phyloP scores from a whole-genome alignment of 257 asterid genomes.

The Solanum raphanifolium region DNA sequence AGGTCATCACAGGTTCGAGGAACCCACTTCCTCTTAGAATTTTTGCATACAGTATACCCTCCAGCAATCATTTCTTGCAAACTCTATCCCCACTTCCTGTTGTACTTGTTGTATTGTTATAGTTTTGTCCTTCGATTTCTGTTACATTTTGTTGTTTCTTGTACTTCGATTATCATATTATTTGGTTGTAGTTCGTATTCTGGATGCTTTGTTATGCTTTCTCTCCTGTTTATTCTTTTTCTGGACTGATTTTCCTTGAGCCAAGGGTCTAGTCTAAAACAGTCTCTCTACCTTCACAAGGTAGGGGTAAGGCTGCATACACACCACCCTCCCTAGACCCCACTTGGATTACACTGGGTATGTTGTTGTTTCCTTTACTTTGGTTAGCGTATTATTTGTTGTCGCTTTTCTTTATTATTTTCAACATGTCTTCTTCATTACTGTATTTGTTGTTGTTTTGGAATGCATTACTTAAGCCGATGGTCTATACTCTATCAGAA shows the following conservation, averaged over 20 bases:
- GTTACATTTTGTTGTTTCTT: neutral
- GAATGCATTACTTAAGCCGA: neutral
- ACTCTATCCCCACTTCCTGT: neutral
- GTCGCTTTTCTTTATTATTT: neutral
- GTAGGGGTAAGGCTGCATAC: neutral
- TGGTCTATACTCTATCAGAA: neutral
- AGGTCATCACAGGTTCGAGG: neutral
- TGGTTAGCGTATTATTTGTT: neutral
- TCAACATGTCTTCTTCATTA: neutral
- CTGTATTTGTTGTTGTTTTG: neutral
- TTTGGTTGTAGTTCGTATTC: neutral
- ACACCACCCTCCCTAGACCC: neutral
- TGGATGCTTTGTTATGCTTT: neutral
- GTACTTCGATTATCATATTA: neutral
- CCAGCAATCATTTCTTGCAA: neutral
- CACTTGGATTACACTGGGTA: neutral
- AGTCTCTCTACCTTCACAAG: neutral
- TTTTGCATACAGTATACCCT: neutral
- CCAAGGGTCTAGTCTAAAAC: neutral
- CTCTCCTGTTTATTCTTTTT: neutral
- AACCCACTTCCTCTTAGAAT: neutral
- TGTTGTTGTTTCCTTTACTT: neutral
- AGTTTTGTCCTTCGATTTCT: neutral
- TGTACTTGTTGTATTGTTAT: neutral
- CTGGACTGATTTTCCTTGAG: neutral